These are phyloP conservation scores for Musa itinerans DNA, from an alignment of 176 grass and related monocot genomes.

Conservation along the genomic window DNA sequence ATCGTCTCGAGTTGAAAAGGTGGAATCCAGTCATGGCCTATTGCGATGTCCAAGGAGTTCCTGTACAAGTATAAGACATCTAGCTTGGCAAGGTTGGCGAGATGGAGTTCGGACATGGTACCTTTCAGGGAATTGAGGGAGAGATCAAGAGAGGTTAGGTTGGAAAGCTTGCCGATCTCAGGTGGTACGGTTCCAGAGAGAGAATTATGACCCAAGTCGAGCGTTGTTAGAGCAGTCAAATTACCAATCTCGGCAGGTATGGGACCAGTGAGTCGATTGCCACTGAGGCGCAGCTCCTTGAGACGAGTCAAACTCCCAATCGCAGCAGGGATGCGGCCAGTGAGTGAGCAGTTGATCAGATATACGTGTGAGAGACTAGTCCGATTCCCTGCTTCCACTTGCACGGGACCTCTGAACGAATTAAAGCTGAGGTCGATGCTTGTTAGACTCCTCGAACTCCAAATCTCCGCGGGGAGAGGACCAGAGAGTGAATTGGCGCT, in stretches of 20 bases:
- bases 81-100: background rate
- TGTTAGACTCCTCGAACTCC: too few relatives aligned
- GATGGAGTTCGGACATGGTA: background rate
- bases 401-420: too few relatives aligned
- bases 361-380: too few relatives aligned
- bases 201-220: slow-evolving; percentile 13
- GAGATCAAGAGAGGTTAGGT: background rate
- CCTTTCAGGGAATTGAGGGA: background rate
- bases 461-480: background rate
- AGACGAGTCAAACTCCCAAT: background rate
- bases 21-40: slow-evolving; percentile 10
- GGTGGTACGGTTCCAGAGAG: background rate
- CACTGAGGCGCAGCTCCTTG: background rate
- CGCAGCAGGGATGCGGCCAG: background rate
- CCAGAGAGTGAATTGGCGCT: background rate
- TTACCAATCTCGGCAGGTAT: background rate
- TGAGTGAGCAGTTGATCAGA: too few relatives aligned
- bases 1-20: slow-evolving; percentile 19
- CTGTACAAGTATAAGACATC: background rate
- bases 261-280: background rate
- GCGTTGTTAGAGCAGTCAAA: background rate
- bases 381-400: too few relatives aligned
- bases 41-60: background rate
- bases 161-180: background rate
- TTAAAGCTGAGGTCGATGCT: too few relatives aligned